Evolutionary conservation across 257 asterid genomes (phyloP).

Genomic region (Solanum pinnatisectum): DNA sequence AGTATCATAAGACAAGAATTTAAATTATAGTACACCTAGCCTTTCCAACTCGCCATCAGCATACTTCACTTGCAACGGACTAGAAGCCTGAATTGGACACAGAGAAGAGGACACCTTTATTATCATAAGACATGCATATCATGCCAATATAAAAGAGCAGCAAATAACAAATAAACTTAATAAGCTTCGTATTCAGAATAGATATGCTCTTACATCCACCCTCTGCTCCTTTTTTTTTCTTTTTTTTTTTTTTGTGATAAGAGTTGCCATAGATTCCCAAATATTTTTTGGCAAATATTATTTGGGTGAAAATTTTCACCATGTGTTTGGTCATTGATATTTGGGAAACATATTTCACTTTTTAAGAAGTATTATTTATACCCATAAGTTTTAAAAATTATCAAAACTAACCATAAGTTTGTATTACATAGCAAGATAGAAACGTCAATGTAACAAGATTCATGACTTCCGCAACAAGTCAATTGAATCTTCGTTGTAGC

Average conservation of each 20-base stretch:
- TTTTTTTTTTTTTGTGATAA: background rate
- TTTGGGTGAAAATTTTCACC: too few relatives aligned
- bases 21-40: slow-evolving; percentile 53
- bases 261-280: too few relatives aligned
- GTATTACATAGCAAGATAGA: too few relatives aligned
- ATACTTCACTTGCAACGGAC: slow-evolving; percentile 95
- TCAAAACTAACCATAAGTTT: too few relatives aligned
- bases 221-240: background rate
- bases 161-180: background rate
- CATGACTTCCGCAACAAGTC: too few relatives aligned
- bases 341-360: too few relatives aligned
- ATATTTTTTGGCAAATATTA: too few relatives aligned
- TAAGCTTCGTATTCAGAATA: background rate
- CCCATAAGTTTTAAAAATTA: too few relatives aligned
- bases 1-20: background rate
- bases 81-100: slow-evolving; percentile 72
- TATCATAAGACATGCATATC: background rate
- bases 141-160: background rate
- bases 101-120: slow-evolving; percentile 19
- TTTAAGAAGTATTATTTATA: too few relatives aligned
- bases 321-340: too few relatives aligned
- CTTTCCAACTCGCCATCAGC: slow-evolving; percentile 99
- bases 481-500: too few relatives aligned
- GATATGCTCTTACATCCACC: background rate
- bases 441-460: too few relatives aligned